Evolutionary conservation across 352 stramenopile species (phyloP).

Genomic region (Pythium volutum): DNA sequence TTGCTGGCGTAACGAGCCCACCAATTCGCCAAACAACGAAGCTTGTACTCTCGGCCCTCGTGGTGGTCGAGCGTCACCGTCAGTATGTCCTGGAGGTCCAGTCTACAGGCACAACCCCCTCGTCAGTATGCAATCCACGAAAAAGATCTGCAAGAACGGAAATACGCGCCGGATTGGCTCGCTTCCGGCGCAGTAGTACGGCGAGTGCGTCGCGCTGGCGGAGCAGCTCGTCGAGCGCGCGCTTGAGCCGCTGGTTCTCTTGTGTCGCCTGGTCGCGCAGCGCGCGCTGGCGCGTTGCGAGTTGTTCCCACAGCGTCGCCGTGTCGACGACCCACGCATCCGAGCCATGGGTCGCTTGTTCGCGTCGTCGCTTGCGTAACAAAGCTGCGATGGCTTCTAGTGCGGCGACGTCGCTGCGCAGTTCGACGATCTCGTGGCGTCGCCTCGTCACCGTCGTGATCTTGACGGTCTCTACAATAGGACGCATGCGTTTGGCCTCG

Average conservation of each 20-base stretch:
- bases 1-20: not conserved
- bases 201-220: constrained; percentile 10
- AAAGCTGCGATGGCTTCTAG: not conserved
- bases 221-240: constrained; percentile 44
- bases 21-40: not conserved
- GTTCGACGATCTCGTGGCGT: not conserved
- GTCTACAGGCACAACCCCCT: too few species aligned
- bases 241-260: constrained; percentile 45
- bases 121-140: too few species aligned
- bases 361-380: not conserved
- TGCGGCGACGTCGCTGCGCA: not conserved
- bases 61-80: too few species aligned
- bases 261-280: constrained; percentile 26
- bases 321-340: constrained; percentile 12
- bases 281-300: constrained; percentile 2
- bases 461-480: not conserved
- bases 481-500: not conserved
- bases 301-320: constrained; percentile 14
- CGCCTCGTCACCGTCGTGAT: not conserved
- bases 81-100: too few species aligned
- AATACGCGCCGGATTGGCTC: not conserved
- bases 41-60: too few species aligned
- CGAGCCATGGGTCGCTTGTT: constrained; percentile 12
- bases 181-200: not conserved
- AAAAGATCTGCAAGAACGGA: too few species aligned